These are phyloP conservation scores for Mariannaea sp. DNA, from an alignment of 2,329 filamentous ascomycete species.

Conservation along the genomic window DNA sequence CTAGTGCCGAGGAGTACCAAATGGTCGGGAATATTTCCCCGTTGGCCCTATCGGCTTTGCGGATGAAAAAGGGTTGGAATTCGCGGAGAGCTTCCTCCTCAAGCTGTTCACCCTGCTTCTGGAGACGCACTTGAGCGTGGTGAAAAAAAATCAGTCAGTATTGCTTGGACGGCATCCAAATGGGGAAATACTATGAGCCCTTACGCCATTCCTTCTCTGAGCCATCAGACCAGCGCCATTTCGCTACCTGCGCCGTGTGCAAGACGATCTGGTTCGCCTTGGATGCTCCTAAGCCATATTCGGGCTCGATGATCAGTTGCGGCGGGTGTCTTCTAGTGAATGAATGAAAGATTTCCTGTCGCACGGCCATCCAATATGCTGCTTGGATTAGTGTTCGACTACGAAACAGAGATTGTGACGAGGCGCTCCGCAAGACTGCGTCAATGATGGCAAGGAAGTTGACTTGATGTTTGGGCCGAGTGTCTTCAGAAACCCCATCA, in stretches of 20 bases:
- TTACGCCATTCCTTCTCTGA: slow-evolving; percentile 45
- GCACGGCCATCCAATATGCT: slow-evolving; percentile 49
- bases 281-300: slow-evolving; percentile 43
- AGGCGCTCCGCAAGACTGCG: slow-evolving; percentile 45
- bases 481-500: neutral
- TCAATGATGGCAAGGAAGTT: slow-evolving; percentile 50
- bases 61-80: slow-evolving; percentile 43
- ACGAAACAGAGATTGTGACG: slow-evolving; percentile 44
- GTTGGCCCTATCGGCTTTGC: slow-evolving; percentile 42
- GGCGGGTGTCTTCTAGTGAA: slow-evolving; percentile 46
- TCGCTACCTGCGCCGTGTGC: slow-evolving; percentile 48
- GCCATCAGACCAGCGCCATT: slow-evolving; percentile 48
- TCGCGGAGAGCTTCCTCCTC: slow-evolving; percentile 41
- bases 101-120: slow-evolving; percentile 44
- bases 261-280: slow-evolving; percentile 48
- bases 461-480: slow-evolving; percentile 34
- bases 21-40: slow-evolving; percentile 48
- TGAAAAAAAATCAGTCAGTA: neutral
- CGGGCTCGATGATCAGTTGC: slow-evolving; percentile 43
- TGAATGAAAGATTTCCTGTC: slow-evolving; percentile 49
- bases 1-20: slow-evolving; percentile 47
- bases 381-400: slow-evolving; percentile 45
- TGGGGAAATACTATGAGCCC: slow-evolving; percentile 24
- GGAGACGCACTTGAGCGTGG: slow-evolving; percentile 40
- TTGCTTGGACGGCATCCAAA: neutral